Base-by-base conservation (phyloP, 2,329 filamentous ascomycete genomes). In the Pyrenochaeta sp. region DNA sequence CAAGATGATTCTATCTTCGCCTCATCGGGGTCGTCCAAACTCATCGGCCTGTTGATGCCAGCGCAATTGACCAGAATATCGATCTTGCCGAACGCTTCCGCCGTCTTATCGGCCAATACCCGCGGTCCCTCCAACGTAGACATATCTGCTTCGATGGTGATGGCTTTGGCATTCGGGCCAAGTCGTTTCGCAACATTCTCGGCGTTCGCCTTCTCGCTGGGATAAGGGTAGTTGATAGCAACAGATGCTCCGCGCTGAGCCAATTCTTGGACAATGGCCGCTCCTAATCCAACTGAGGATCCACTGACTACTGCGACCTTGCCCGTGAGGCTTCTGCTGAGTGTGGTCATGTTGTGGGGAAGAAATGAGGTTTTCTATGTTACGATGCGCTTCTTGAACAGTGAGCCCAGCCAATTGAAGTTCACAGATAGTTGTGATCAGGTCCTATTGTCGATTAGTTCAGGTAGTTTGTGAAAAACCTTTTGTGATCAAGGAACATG, bases 301-400 rank as follows among this genome's bases (percentile, higher is more conserved):
- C 39, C 39, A 26, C 23, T 22, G 39, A 42, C 39, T 2, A 42
- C 9, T 5, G 39, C 30, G 15, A 35, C 39, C 28, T 42, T 42
- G 4, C 39, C 30, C 8, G 15, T 18, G 9, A 42, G 30, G 30
- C n/a, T n/a, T n/a, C n/a, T n/a, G n/a, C n/a, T n/a, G n/a, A n/a
- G n/a, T n/a, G n/a, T n/a, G n/a, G n/a, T n/a, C n/a, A n/a, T n/a
- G n/a, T n/a, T n/a, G n/a, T n/a, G n/a, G n/a, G n/a, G n/a, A n/a
- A n/a, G n/a, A n/a, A n/a, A n/a, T n/a, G n/a, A n/a, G n/a, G n/a
- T n/a, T n/a, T n/a, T n/a, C n/a, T n/a, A n/a, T n/a, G n/a, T n/a
- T n/a, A n/a, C n/a, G n/a, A n/a, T n/a, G n/a, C n/a, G n/a, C n/a
- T n/a, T n/a, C n/a, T n/a, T n/a, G n/a, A n/a, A n/a, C n/a, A n/a